Evolutionary conservation across 306 rosid species (phyloP).

Genomic region (Luffa acutangula): DNA sequence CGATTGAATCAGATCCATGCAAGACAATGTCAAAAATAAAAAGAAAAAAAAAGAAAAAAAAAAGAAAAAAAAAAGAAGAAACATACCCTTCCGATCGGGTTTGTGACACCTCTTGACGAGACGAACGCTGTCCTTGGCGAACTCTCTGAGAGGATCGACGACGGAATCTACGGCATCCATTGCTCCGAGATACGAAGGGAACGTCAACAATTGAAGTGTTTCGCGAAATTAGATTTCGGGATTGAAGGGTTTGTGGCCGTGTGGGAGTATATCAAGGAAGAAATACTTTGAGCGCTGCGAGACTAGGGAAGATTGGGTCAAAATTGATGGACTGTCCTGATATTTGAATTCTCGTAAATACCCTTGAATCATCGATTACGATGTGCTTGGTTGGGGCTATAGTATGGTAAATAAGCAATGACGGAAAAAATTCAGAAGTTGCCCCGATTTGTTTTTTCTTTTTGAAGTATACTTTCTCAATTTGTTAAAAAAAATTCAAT

Average conservation of each 20-base stretch:
- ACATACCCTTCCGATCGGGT: constrained; percentile 42
- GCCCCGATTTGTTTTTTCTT: too few species aligned
- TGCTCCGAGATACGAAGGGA: background rate
- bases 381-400: background rate
- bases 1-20: constrained; percentile 2
- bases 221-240: background rate
- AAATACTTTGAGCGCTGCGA: background rate
- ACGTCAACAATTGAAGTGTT: background rate
- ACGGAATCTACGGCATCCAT: constrained; percentile 47
- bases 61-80: background rate
- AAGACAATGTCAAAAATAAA: background rate
- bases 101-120: constrained; percentile 51
- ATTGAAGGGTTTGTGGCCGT: background rate
- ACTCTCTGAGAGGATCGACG: constrained; percentile 45
- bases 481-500: too few species aligned
- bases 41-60: too few species aligned
- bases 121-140: constrained; percentile 43
- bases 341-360: background rate
- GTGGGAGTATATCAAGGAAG: background rate
- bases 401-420: background rate
- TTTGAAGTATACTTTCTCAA: too few species aligned
- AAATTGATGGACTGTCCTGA: background rate
- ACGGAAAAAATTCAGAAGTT: background rate
- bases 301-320: constrained; percentile 4
- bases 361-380: background rate